Evolutionary conservation across 495 filamentous ascomycete species (phyloP).

Genomic region (Entonaema liquescens): DNA sequence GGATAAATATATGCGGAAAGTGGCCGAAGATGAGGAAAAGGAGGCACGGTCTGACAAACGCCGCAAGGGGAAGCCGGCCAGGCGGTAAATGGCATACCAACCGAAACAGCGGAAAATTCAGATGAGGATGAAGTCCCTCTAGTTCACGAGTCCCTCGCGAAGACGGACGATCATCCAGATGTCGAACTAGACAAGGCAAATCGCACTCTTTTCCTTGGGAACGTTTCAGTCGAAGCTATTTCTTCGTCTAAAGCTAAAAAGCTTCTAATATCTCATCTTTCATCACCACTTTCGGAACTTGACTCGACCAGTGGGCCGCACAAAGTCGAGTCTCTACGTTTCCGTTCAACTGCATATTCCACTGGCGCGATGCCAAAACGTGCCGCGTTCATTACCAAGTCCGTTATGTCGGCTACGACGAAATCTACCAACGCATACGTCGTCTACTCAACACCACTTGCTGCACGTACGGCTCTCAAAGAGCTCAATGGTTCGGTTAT

Average conservation of each 20-base stretch:
- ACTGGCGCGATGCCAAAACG: conserved; percentile 83
- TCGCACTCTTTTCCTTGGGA: conserved; percentile 92
- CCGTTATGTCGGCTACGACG: conserved; percentile 85
- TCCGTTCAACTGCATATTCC: conserved; percentile 88
- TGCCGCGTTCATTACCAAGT: conserved; percentile 83
- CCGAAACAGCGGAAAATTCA: conserved; percentile 44
- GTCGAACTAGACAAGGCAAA: conserved; percentile 82
- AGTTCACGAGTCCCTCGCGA: conserved; percentile 60
- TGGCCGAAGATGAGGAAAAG: conserved; percentile 62
- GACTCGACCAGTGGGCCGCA: conserved; percentile 60
- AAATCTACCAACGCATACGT: conserved; percentile 94
- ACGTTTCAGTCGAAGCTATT: conserved; percentile 83
- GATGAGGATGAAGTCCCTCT: conserved; percentile 47
- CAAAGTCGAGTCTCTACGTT: conserved; percentile 88
- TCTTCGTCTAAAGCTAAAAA: conserved; percentile 83
- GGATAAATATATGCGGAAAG: conserved; percentile 77
- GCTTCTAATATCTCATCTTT: conserved; percentile 72
- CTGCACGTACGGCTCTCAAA: conserved; percentile 77
- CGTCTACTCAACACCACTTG: conserved; percentile 77
- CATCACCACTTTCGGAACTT: conserved; percentile 54
- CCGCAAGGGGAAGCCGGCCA: conserved; percentile 52
- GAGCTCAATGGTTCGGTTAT: conserved; percentile 84
- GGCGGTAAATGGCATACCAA: conserved; percentile 40
- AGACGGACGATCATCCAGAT: conserved; percentile 50
- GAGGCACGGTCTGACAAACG: conserved; percentile 55